phyloP scores from a whole-genome alignment of 495 filamentous ascomycete species.

The Penicillium subrubescens region DNA sequence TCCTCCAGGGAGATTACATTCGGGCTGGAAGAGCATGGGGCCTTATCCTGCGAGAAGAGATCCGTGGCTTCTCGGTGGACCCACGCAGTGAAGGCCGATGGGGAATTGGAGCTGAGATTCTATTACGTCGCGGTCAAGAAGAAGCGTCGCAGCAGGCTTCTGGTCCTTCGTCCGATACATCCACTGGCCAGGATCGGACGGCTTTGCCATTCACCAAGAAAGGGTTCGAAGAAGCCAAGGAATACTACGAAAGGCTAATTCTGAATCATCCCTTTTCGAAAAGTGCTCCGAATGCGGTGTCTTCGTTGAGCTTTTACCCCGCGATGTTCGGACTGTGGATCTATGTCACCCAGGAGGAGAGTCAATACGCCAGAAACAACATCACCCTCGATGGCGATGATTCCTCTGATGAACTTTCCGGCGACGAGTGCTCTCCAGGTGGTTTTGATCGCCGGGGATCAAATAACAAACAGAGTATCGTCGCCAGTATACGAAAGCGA shows the following conservation, averaged over 20 bases:
- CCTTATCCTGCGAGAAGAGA: conserved; percentile 59
- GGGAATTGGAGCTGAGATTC: conserved; percentile 71
- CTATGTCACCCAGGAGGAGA: conserved; percentile 57
- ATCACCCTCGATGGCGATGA: conserved; percentile 23
- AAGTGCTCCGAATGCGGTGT: conserved; percentile 42
- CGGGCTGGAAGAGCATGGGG: conserved; percentile 68
- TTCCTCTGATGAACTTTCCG: conserved; percentile 28
- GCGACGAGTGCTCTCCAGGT: conserved; percentile 30
- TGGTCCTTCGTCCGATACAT: not conserved
- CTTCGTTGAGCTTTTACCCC: conserved; percentile 62
- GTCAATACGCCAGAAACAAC: conserved; percentile 35
- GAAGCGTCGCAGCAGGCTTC: conserved; percentile 1
- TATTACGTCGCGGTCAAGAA: conserved; percentile 51
- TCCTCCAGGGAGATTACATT: conserved; percentile 60
- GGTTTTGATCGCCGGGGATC: conserved; percentile 13
- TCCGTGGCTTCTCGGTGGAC: conserved; percentile 55
- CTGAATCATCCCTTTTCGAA: conserved; percentile 64
- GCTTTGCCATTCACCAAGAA: conserved; percentile 44
- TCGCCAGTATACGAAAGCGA: conserved; percentile 28
- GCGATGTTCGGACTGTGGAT: conserved; percentile 71
- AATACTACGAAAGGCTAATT: conserved; percentile 69
- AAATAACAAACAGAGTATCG: conserved; percentile 21
- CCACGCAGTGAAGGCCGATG: conserved; percentile 57
- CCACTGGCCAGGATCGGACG: not conserved
- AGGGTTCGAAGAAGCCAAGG: conserved; percentile 58